Conservation (phyloP, 2,329 filamentous ascomycete genomes). For the Rhexocercosporidium sp. region DNA sequence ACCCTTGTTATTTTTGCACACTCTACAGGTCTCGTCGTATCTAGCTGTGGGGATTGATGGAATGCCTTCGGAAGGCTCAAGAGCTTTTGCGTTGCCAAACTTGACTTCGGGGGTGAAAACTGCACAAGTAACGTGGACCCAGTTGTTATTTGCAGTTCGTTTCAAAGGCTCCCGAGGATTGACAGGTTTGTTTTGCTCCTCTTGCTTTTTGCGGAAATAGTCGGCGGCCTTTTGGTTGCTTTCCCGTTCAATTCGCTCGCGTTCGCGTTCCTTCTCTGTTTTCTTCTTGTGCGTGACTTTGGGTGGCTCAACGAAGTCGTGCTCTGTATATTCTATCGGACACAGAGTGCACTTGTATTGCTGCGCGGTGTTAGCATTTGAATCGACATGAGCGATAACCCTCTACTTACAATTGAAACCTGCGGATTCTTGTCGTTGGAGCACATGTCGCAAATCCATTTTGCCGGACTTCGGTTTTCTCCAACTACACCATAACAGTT, state of each 20-base stretch:
- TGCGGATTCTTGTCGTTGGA: slow-evolving; percentile 90
- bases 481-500: slow-evolving; percentile 87
- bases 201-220: slow-evolving; percentile 82
- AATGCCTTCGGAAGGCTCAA: slow-evolving; percentile 90
- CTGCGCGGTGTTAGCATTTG: slow-evolving; percentile 47
- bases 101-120: slow-evolving; percentile 92
- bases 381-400: neutral
- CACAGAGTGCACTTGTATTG: slow-evolving; percentile 94
- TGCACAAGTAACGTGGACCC: slow-evolving; percentile 95
- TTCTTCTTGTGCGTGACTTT: slow-evolving; percentile 87
- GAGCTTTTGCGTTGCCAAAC: slow-evolving; percentile 81
- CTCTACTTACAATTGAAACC: slow-evolving; percentile 78
- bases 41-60: slow-evolving; percentile 75
- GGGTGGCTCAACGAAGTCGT: slow-evolving; percentile 83
- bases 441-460: slow-evolving; percentile 97
- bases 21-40: slow-evolving; percentile 80
- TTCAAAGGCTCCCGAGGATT: slow-evolving; percentile 91
- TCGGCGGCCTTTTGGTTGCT: slow-evolving; percentile 79
- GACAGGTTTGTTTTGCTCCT: slow-evolving; percentile 80
- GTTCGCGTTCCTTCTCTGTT: slow-evolving; percentile 87
- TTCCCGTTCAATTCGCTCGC: slow-evolving; percentile 84
- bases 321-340: slow-evolving; percentile 78
- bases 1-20: slow-evolving; percentile 77
- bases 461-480: slow-evolving; percentile 67
- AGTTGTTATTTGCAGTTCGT: slow-evolving; percentile 94